A percentile compares a stretch with the other conserved stretches of the same genome.
phyloP scores from a whole-genome alignment of 495 filamentous ascomycete genomes.

The Penicillium pulvis region DNA sequence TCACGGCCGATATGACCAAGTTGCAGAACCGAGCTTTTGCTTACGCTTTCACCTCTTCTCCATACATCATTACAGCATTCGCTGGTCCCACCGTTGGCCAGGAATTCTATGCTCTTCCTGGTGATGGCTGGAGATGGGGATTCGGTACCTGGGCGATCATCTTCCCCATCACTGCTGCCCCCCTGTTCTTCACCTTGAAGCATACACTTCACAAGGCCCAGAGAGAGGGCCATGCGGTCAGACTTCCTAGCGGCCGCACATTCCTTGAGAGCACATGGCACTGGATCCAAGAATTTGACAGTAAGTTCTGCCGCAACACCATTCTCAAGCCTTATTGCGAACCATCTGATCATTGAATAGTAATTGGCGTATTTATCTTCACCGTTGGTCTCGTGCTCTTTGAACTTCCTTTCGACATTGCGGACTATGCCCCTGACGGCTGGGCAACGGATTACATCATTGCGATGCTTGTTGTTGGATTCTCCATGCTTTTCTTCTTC shows the following conservation, averaged over 20 bases:
- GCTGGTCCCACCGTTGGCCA: conserved; percentile 49
- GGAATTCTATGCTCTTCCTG: conserved; percentile 39
- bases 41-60: conserved; percentile 57
- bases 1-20: conserved; percentile 61
- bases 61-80: conserved; percentile 62
- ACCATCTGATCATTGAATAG: conserved; percentile 16
- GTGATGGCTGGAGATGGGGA: conserved; percentile 58
- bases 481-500: conserved; percentile 54
- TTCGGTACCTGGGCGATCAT: conserved; percentile 63
- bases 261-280: conserved; percentile 21
- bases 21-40: conserved; percentile 59
- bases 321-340: no score
- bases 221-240: conserved; percentile 31
- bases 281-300: conserved; percentile 25
- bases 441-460: conserved; percentile 54
- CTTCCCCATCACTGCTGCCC: conserved; percentile 51
- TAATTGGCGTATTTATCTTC: conserved; percentile 57
- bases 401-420: conserved; percentile 56
- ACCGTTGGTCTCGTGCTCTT: conserved; percentile 58
- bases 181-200: conserved; percentile 46
- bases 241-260: conserved; percentile 29
- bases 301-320: conserved; percentile 12
- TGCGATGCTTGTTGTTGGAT: conserved; percentile 55
- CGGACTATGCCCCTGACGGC: conserved; percentile 33
- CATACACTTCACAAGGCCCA: conserved; percentile 55